Base-by-base conservation (phyloP, 1,139 yeast species). In the Yamadazyma triangularis region DNA sequence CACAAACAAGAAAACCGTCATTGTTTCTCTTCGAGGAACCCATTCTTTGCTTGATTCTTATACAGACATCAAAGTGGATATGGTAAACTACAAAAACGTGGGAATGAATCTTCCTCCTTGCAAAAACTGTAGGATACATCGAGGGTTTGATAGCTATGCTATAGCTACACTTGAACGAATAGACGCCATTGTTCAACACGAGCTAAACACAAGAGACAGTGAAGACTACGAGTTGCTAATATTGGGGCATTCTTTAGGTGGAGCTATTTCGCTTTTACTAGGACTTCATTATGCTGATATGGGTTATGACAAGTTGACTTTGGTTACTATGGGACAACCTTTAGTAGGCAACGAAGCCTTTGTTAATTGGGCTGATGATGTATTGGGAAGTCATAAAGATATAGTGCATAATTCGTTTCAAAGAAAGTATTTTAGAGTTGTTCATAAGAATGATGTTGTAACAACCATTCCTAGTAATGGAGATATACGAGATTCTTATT, bases 161-260 rank as follows among this genome's bases (percentile, higher is more conserved):
- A 32, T 45, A 8, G 48, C 50, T 28, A 64, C 73, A 0, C 40
- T 70, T 26, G 30, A 30, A 2, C 50, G 47, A 5, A 54, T 70
- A 4, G 53, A 58, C 19, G 35, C 35, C 2, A 33, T 45, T 3
- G 31, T 70, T 11, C 51, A 49, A 8, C 24, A 39, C 4, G 64
- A 60, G 32, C 41, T 62, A 12, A 36, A 41, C 1, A 27, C 36
- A 2, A n/a, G n/a, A n/a, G n/a, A n/a, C n/a, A 38, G 35, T 10
- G 56, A 56, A 5, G 48, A 57, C 27, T 61, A 61, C 32, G 63
- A 64, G 36, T 38, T 73, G 2, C 29, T 56, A 1, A 51, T 73
- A 5, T 44, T 70, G 42, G 79, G 79, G 1, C 79, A 73, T 42
- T 72, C 78, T 1, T 41, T 72, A 39, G 79, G 79, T 1, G 79